A percentile compares a stretch with the other conserved stretches of the same genome.
Evolutionary conservation across 176 grass and related monocot genomes (phyloP).

Genomic region (Puya raimondii): DNA sequence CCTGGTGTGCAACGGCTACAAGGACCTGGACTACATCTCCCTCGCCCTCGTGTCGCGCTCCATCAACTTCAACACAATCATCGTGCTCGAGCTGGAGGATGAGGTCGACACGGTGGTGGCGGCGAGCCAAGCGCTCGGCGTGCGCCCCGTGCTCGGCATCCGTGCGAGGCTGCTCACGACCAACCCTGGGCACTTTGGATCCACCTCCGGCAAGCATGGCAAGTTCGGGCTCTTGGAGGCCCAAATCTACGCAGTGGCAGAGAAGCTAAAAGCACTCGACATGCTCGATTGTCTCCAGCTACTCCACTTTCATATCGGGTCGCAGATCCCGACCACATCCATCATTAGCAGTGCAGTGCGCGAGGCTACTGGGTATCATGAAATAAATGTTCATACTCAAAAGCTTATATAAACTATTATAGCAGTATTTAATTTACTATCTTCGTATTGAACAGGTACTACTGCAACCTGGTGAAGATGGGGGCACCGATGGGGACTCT

Average conservation of each 20-base stretch:
- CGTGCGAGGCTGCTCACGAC: slow-evolving; percentile 16
- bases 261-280: background rate
- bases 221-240: slow-evolving; percentile 16
- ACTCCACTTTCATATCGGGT: no score
- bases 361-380: background rate
- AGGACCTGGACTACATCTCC: slow-evolving; percentile 18
- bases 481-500: slow-evolving; percentile 20
- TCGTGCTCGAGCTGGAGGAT: slow-evolving; percentile 26
- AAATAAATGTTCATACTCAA: no score
- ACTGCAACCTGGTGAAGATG: background rate
- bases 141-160: slow-evolving; percentile 4
- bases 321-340: slow-evolving; percentile 16
- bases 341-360: background rate
- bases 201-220: slow-evolving; percentile 17
- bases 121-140: background rate
- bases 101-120: slow-evolving; percentile 21
- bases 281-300: slow-evolving; percentile 23
- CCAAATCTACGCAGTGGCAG: slow-evolving; percentile 14
- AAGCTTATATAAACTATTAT: no score
- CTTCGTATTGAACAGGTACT: background rate
- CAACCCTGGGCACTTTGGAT: slow-evolving; percentile 10
- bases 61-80: slow-evolving; percentile 14
- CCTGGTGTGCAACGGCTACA: slow-evolving; percentile 24
- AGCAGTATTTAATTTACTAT: no score
- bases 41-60: slow-evolving; percentile 12